A percentile compares a stretch with the other conserved stretches of the same genome.
These are phyloP conservation scores for Leishmania guyanensis DNA, from an alignment of 208 protist species.

Conservation along the genomic window DNA sequence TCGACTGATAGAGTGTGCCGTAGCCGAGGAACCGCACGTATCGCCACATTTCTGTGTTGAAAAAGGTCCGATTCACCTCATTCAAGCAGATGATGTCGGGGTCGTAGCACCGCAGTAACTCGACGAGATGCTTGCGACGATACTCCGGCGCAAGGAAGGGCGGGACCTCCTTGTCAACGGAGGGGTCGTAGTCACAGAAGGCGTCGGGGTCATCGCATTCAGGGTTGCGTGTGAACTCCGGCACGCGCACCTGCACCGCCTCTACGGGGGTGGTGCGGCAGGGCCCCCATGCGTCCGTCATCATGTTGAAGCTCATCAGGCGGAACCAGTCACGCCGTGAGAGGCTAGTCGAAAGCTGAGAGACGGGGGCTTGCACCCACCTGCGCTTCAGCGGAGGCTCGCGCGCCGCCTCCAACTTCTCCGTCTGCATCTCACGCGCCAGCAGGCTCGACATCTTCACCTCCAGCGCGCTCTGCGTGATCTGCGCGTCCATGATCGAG, in stretches of 20 bases:
- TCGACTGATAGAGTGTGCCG: constrained; percentile 80
- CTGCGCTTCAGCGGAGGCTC: constrained; percentile 51
- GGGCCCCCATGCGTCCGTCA: constrained; percentile 66
- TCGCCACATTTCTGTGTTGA: constrained; percentile 63
- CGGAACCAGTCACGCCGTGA: constrained; percentile 84
- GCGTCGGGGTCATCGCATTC: constrained; percentile 19
- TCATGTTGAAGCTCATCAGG: constrained; percentile 87
- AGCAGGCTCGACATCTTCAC: constrained; percentile 45
- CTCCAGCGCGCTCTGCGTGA: constrained; percentile 42
- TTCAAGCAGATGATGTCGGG: constrained; percentile 83
- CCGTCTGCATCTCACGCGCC: constrained; percentile 25
- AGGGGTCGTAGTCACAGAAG: constrained; percentile 60
- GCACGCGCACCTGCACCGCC: constrained; percentile 51
- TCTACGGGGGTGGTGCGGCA: constrained; percentile 52
- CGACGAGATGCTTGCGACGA: constrained; percentile 61
- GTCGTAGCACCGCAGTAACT: constrained; percentile 69
- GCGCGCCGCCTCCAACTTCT: constrained; percentile 15
- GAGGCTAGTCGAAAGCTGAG: constrained; percentile 59
- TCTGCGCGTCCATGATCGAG: constrained; percentile 34
- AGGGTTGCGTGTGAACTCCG: constrained; percentile 50
- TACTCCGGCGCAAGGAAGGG: constrained; percentile 66
- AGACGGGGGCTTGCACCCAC: constrained; percentile 72
- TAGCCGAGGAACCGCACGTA: constrained; percentile 82
- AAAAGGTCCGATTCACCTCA: constrained; percentile 79
- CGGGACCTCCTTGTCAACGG: constrained; percentile 46